These are phyloP conservation scores for Alternaria sp. DNA, from an alignment of 2,329 filamentous ascomycete genomes.

Conservation along the genomic window DNA sequence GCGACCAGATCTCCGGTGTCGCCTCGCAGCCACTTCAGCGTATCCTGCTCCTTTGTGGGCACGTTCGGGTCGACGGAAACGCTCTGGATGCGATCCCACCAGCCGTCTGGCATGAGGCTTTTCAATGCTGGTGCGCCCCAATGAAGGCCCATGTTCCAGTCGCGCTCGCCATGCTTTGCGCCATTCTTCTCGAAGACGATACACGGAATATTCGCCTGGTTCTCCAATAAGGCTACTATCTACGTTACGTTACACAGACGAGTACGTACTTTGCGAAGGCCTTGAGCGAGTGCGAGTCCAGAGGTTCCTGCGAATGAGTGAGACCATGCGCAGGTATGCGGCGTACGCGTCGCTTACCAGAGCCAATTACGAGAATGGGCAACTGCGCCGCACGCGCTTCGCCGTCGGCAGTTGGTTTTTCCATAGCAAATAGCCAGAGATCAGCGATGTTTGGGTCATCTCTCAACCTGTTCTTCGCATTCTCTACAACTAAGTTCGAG, in stretches of 20 bases:
- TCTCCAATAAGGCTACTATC: constrained; percentile 1
- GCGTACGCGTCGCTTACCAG: constrained; percentile 34
- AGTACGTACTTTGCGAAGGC: constrained; percentile 43
- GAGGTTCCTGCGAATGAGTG: constrained; percentile 39
- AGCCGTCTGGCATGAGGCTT: constrained; percentile 60
- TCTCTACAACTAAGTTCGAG: constrained; percentile 2
- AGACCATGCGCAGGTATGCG: constrained; percentile 7
- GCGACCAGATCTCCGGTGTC: constrained; percentile 49
- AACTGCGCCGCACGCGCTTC: constrained; percentile 2
- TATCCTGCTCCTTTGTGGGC: constrained; percentile 47
- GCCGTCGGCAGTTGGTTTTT: neutral
- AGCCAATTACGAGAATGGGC: constrained; percentile 45
- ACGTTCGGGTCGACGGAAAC: constrained; percentile 62
- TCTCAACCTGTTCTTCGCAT: neutral
- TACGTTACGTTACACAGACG: neutral
- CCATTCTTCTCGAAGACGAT: constrained; percentile 66
- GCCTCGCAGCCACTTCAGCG: constrained; percentile 45
- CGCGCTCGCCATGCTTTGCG: constrained; percentile 58
- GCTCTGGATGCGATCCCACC: constrained; percentile 62
- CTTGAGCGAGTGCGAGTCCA: constrained; percentile 50
- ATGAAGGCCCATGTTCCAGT: constrained; percentile 72
- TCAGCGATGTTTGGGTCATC: constrained; percentile 1
- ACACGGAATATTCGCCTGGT: constrained; percentile 53
- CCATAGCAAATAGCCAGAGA: constrained; percentile 8
- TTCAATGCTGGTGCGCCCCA: constrained; percentile 67